Percentiles rank a stretch among this genome's conserved stretches.
phyloP scores from a whole-genome alignment of 805 yeast genomes.

The Lipomyces yamadae region DNA sequence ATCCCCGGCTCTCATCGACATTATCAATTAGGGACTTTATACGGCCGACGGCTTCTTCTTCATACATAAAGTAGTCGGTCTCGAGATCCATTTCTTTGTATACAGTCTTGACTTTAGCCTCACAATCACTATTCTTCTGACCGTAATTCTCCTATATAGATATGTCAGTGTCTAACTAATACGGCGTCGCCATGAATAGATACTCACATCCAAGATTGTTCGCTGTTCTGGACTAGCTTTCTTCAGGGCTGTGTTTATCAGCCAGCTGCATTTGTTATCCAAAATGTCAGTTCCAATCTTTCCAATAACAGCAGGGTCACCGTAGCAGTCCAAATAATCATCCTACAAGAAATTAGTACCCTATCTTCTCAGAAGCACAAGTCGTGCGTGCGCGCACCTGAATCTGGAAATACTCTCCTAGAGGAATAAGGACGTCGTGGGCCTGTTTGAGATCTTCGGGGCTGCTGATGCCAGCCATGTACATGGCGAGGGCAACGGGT shows the following conservation, averaged over 20 bases:
- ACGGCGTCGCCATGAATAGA: not conserved
- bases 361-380: not conserved
- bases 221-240: conserved; percentile 82
- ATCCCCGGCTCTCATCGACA: conserved; percentile 90
- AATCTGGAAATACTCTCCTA: conserved; percentile 98
- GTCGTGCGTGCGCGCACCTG: conserved; percentile 50
- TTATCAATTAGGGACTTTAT: conserved; percentile 67
- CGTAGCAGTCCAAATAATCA: conserved; percentile 95
- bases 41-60: conserved; percentile 72
- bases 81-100: conserved; percentile 77
- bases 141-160: conserved; percentile 68
- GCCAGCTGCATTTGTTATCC: conserved; percentile 99
- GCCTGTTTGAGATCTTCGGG: conserved; percentile 85
- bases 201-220: conserved; percentile 63
- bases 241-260: conserved; percentile 87
- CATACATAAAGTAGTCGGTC: conserved; percentile 74
- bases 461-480: conserved; percentile 76
- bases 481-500: conserved; percentile 97
- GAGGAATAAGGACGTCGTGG: conserved; percentile 81
- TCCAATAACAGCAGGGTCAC: conserved; percentile 96
- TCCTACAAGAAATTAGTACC: conserved; percentile 50
- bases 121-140: conserved; percentile 69
- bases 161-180: not conserved
- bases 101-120: conserved; percentile 70
- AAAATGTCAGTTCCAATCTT: conserved; percentile 98